These are phyloP conservation scores for Solanum pinnatisectum DNA, from an alignment of 257 asterid species.

Conservation along the genomic window DNA sequence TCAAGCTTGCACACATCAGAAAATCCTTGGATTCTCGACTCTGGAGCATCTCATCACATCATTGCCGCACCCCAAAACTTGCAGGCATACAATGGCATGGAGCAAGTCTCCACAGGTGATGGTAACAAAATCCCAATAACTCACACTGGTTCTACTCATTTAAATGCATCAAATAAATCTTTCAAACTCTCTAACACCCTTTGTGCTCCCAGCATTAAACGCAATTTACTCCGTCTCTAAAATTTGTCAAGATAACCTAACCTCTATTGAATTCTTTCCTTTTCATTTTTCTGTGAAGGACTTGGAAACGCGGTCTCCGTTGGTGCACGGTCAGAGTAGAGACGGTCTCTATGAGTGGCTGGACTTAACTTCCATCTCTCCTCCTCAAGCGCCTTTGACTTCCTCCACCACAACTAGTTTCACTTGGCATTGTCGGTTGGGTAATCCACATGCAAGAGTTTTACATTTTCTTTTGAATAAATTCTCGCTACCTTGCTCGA, in stretches of 20 bases:
- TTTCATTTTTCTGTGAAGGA: not conserved
- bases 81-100: not conserved
- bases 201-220: not conserved
- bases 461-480: too few relatives aligned
- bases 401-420: not conserved
- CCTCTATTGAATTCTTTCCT: too few relatives aligned
- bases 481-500: not conserved
- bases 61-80: not conserved
- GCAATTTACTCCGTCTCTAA: too few relatives aligned
- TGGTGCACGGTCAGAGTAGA: not conserved
- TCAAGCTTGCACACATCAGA: not conserved
- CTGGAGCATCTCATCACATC: not conserved
- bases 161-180: too few relatives aligned
- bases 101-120: not conserved
- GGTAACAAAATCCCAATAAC: not conserved
- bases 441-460: not conserved
- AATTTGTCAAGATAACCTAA: too few relatives aligned
- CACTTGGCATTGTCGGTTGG: not conserved
- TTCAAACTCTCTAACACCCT: not conserved
- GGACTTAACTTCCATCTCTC: too few relatives aligned
- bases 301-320: not conserved
- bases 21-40: not conserved
- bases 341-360: not conserved
- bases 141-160: not conserved
- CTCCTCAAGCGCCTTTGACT: not conserved